Evolutionary conservation across 2,329 filamentous ascomycete species (phyloP), one percentile per base, ranked within the genome.

Genomic region (Talaromyces sp.): DNA sequence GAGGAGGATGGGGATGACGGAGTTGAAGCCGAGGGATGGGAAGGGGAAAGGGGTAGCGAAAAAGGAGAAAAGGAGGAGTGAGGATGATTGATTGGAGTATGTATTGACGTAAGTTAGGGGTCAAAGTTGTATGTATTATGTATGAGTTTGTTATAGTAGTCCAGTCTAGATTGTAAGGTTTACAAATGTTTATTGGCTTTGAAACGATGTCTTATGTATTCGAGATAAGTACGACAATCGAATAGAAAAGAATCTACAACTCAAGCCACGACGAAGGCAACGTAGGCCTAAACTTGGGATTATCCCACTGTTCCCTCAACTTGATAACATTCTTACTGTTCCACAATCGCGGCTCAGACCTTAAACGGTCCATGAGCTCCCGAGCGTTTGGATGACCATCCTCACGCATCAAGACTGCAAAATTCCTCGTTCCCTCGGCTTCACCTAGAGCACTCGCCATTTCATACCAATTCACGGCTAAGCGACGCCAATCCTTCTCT

Each of bases 1-100:
- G 66, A 81, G 79, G 68, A 72, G 74, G 40, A 69, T 81, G 53
- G 79, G 79, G 5, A 77, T 79, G 61, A 72, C 74, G 51, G 79
- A 80, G 63, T 71, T 79, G 67, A 79, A 80, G 63, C 78, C 76
- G 3, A 74, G 78, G 75, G 2, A 74, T 76, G 65, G 71, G 71
- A 34, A 75, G 76, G 67, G 73, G 73, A 34, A 77, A 75, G 66
- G 75, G 71, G n/a, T 69, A 22, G 74, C 58, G 72, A 73, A 64
- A 70, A 70, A 62, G 7, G 51, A 36, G 61, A 36, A 27, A 67
- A 68, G 45, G 45, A 63, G 61, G 34, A 27, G 34, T 10, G 29
- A 63, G 10, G 49, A 59, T 40, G 31, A 58, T n/a, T 43, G 29
- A 31, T 25, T 17, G 36, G 29, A 34, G 51, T 54, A 22, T 13